phyloP scores from a whole-genome alignment of 1,139 yeast species.

The Scheffersomyces insectosa region DNA sequence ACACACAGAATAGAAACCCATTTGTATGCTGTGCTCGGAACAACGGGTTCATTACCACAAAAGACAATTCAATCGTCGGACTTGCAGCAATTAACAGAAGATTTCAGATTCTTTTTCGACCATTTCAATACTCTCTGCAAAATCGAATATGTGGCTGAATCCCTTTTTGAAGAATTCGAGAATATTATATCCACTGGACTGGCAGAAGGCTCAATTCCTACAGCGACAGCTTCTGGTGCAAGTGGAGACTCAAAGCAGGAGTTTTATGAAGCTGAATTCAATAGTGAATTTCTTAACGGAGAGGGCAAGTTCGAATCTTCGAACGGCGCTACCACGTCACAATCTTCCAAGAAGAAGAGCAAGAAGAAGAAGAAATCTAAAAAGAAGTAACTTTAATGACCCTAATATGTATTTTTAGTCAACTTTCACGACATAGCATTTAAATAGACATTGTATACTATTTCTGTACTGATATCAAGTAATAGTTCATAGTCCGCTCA shows the following conservation, averaged over 20 bases:
- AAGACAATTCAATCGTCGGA: too few relatives aligned
- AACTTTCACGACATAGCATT: background rate
- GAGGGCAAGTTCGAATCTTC: constrained; percentile 16
- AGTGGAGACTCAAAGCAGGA: constrained; percentile 7
- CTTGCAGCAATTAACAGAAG: constrained; percentile 6
- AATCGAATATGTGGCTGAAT: constrained; percentile 31
- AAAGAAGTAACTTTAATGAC: constrained; percentile 4
- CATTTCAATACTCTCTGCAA: constrained; percentile 33
- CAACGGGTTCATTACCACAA: background rate
- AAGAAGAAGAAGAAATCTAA: constrained; percentile 12
- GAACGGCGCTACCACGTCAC: constrained; percentile 4
- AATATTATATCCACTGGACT: constrained; percentile 21
- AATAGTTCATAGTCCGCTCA: too few relatives aligned
- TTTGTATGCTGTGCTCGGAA: constrained; percentile 9
- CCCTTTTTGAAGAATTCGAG: constrained; percentile 29
- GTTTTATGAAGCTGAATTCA: constrained; percentile 20
- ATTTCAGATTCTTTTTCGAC: constrained; percentile 26
- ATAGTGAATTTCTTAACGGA: constrained; percentile 27
- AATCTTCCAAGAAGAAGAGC: constrained; percentile 22
- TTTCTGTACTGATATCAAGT: too few relatives aligned
- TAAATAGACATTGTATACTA: background rate
- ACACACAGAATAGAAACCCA: constrained; percentile 16
- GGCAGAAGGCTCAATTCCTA: background rate
- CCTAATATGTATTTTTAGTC: background rate
- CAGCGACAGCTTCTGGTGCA: constrained; percentile 3